Percentiles rank a stretch among this genome's conserved stretches.
Evolutionary conservation across 352 stramenopile species (phyloP).

Genomic region (Globisporangium nunn): DNA sequence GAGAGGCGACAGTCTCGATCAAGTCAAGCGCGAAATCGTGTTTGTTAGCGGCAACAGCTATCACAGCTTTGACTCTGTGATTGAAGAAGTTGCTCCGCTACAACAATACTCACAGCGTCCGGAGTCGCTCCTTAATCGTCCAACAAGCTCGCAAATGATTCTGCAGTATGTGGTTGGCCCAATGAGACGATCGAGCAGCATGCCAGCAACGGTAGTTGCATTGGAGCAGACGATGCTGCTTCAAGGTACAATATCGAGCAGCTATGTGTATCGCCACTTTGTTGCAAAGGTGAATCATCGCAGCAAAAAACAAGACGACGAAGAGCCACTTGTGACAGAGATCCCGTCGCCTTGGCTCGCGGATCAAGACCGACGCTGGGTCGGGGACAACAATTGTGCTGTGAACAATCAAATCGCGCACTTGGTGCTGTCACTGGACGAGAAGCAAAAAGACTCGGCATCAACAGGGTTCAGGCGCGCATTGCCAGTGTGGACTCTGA

Average conservation of each 20-base stretch:
- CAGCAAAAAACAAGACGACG: background rate
- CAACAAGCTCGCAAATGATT: conserved; percentile 10
- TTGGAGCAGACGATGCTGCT: conserved; percentile 6
- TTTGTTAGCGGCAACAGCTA: conserved; percentile 26
- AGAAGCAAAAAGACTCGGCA: background rate
- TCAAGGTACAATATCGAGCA: conserved; percentile 24
- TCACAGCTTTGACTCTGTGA: conserved; percentile 33
- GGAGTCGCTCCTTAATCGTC: background rate
- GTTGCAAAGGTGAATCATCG: conserved; percentile 4
- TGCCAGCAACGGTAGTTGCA: background rate
- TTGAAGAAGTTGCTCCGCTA: conserved; percentile 15
- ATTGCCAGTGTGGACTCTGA: background rate
- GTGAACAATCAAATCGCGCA: conserved; percentile 6
- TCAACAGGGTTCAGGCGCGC: background rate
- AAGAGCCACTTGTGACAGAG: background rate
- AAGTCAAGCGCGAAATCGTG: conserved; percentile 17
- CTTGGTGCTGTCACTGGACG: conserved; percentile 3
- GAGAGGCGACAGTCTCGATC: background rate
- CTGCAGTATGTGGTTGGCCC: conserved; percentile 25
- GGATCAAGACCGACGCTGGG: background rate
- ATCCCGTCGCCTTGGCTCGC: background rate
- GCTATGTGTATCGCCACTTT: conserved; percentile 27
- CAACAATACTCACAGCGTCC: conserved; percentile 1
- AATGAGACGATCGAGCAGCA: background rate
- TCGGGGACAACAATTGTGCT: background rate